Base-by-base conservation (phyloP, 176 grass and related monocot genomes). In the Avena atlantica region DNA sequence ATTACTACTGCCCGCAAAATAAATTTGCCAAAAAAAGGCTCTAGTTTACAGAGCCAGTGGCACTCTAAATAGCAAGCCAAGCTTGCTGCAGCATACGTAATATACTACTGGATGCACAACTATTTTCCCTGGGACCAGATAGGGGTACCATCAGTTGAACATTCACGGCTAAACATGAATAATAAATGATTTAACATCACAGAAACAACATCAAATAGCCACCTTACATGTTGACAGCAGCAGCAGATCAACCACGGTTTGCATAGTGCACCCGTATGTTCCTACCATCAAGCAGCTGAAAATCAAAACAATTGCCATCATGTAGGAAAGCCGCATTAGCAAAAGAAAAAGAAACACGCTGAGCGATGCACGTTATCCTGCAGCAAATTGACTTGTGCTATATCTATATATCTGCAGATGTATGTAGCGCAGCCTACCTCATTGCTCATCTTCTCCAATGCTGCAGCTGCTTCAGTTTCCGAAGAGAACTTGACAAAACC, bases 271-370 rank as follows among this genome's bases (percentile, higher is more conserved):
- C 86, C 50, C 90, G 50, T 36, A 95, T 91, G 7, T 19, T 84
- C 78, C 86, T 89, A 82, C 89, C 88, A 90, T 92, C 93, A 48
- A 95, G 76, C 47, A 62, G 23, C 93, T 95, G 88, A 53, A 81
- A 68, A 24, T 25, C 13, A 53, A 53, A 80, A 63, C 23, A 64
- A 14, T 64, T 25, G 0, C 68, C 16, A 45, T 5, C 15, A 62
- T 42, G 21, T 29, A 25, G 16, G 42, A 78, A 24, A 61, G 9
- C 2, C 20, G n/a, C 60, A 20, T 61, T 20, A 37, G n/a, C 7
- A 12, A 63, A 16, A 63, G 7, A 36, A 20, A 53, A 63, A n/a
- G 5, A 52, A 24, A 1, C 13, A 8, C 36, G 59, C 2, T 1
- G 21, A 61, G 31, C 52, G 37, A 21, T 64, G 61, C 25, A 24